Conservation (phyloP, 2,329 filamentous ascomycete species). For the Juglanconis oblonga region DNA sequence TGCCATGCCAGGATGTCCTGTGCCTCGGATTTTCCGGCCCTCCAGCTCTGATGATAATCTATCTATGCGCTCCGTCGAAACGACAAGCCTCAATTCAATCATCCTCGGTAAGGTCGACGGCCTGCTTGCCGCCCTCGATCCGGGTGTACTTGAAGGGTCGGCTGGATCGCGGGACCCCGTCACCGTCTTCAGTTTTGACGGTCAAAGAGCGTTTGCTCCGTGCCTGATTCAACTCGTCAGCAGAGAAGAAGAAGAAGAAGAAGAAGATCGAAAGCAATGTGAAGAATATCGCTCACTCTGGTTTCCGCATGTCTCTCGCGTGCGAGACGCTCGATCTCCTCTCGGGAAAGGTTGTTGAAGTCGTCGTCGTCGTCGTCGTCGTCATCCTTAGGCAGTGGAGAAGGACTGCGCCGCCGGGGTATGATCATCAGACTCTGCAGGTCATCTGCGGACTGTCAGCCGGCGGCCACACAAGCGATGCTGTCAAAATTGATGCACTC, state of each 20-base stretch:
- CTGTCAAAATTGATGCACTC: not conserved
- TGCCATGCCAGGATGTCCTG: no score
- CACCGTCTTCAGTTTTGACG: slow-evolving; percentile 27
- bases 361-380: no score
- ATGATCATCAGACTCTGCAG: slow-evolving; percentile 31
- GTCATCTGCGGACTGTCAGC: slow-evolving; percentile 23
- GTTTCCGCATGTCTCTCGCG: slow-evolving; percentile 28
- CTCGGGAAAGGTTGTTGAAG: not conserved
- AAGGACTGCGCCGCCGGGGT: slow-evolving; percentile 21
- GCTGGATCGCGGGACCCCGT: slow-evolving; percentile 11
- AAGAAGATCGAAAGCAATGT: no score
- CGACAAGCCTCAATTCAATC: not conserved
- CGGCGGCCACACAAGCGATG: no score
- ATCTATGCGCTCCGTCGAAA: not conserved
- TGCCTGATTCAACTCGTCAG: slow-evolving; percentile 6
- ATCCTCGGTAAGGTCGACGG: slow-evolving; percentile 18
- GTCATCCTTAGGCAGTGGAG: slow-evolving; percentile 16
- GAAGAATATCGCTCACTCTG: slow-evolving; percentile 17
- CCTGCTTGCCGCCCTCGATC: slow-evolving; percentile 6
- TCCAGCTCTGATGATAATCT: not conserved
- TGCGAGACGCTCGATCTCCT: slow-evolving; percentile 28
- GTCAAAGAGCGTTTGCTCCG: slow-evolving; percentile 11
- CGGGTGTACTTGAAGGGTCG: slow-evolving; percentile 14
- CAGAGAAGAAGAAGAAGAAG: not conserved
- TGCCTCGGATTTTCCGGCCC: not conserved